These are phyloP conservation scores for Micractinium sp. DNA, from an alignment of 139 green algal species.

Conservation along the genomic window DNA sequence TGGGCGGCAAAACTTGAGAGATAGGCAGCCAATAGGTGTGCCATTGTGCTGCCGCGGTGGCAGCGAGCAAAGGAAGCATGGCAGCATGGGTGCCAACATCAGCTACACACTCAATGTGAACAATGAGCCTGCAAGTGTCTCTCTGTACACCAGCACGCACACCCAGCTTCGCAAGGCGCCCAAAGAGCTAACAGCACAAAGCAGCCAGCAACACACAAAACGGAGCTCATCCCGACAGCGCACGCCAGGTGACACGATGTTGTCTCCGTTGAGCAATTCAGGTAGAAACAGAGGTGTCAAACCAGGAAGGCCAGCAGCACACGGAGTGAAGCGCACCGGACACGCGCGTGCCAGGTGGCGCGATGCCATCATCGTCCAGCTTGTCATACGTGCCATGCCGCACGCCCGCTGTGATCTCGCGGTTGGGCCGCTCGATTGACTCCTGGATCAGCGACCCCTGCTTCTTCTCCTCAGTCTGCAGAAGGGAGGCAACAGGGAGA, in stretches of 20 bases:
- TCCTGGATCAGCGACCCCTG: conserved; percentile 79
- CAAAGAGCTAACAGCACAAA: background rate
- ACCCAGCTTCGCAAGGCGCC: background rate
- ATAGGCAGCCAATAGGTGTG: too few species aligned
- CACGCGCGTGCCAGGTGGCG: conserved; percentile 84
- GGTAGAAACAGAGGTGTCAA: too few species aligned
- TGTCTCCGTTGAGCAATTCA: too few species aligned
- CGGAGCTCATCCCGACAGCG: background rate
- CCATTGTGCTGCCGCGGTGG: background rate
- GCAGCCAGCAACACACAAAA: background rate
- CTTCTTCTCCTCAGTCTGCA: conserved; percentile 90
- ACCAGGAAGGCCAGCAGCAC: background rate
- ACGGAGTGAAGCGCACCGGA: conserved; percentile 33
- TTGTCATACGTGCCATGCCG: conserved; percentile 97
- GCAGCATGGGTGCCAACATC: background rate
- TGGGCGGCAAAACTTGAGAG: background rate
- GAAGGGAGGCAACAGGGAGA: background rate
- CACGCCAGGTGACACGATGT: background rate
- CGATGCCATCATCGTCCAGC: conserved; percentile 96
- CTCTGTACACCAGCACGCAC: background rate
- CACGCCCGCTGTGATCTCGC: conserved; percentile 70
- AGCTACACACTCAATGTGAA: background rate
- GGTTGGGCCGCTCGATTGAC: conserved; percentile 89
- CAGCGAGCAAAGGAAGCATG: background rate
- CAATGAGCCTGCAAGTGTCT: background rate